Percentiles rank a stretch among this genome's conserved stretches.
phyloP scores from a whole-genome alignment of 306 rosid genomes.

The Lathyrus aphaca region DNA sequence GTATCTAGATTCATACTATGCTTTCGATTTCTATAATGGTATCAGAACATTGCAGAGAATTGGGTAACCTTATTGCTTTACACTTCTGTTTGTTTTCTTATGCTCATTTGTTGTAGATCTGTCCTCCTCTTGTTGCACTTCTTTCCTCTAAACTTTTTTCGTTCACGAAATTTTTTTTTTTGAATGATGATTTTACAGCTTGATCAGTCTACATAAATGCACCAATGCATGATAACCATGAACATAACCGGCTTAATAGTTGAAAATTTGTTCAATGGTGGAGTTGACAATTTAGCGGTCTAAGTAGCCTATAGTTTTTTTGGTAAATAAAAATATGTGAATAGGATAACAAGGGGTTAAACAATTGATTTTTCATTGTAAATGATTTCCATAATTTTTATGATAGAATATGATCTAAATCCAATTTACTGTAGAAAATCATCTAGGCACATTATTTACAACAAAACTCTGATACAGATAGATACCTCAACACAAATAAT shows the following conservation, averaged over 20 bases:
- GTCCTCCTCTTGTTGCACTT: background rate
- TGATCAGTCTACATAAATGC: background rate
- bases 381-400: background rate
- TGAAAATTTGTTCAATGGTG: background rate
- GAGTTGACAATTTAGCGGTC: background rate
- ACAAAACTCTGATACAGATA: slow-evolving; percentile 7
- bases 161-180: background rate
- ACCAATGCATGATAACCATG: slow-evolving; percentile 25
- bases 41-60: slow-evolving; percentile 9
- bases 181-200: slow-evolving; percentile 3
- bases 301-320: slow-evolving; percentile 18
- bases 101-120: slow-evolving; percentile 4
- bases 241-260: slow-evolving; percentile 5
- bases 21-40: too few relatives aligned
- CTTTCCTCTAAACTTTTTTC: slow-evolving; percentile 1
- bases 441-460: background rate
- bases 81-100: slow-evolving; percentile 18
- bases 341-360: background rate
- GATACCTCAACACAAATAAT: background rate
- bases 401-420: slow-evolving; percentile 12
- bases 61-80: slow-evolving; percentile 10
- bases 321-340: background rate
- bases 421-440: slow-evolving; percentile 14
- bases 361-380: background rate
- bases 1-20: too few relatives aligned